phyloP scores from a whole-genome alignment of 257 asterid genomes.

The Anisodus tanguticus region DNA sequence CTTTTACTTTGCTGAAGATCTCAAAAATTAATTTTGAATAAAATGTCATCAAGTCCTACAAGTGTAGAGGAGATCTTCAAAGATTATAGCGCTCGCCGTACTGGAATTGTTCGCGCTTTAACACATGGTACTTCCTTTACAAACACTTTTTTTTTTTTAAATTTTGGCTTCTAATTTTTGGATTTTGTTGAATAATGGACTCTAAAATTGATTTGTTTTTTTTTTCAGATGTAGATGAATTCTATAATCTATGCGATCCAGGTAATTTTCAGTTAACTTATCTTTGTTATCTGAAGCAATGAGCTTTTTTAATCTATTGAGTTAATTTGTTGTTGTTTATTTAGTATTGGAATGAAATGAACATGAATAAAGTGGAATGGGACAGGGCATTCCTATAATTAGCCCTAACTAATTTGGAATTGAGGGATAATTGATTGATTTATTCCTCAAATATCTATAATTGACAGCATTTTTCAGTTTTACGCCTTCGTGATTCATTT shows the following conservation, averaged over 20 bases:
- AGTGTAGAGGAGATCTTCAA: slow-evolving; percentile 97
- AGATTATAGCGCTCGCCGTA: slow-evolving; percentile 82
- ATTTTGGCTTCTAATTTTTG: too few relatives aligned
- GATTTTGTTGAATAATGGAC: too few relatives aligned
- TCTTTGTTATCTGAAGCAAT: neutral
- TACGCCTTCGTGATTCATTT: neutral
- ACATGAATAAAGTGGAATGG: neutral
- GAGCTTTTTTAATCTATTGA: neutral
- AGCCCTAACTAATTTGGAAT: neutral
- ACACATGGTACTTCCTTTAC: slow-evolving; percentile 57
- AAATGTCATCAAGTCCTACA: slow-evolving; percentile 72
- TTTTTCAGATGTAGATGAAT: slow-evolving; percentile 84
- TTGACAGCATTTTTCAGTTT: neutral
- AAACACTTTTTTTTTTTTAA: neutral
- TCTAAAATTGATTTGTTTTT: neutral
- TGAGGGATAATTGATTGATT: neutral
- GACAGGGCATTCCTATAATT: neutral
- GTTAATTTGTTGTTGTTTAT: neutral
- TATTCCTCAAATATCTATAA: neutral
- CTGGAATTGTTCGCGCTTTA: slow-evolving; percentile 87
- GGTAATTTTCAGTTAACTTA: slow-evolving; percentile 51
- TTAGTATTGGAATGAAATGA: neutral
- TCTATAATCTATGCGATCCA: slow-evolving; percentile 92
- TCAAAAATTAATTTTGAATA: slow-evolving; percentile 56
- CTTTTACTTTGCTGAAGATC: slow-evolving; percentile 42